These are phyloP conservation scores for Lithospermum erythrorhizon DNA, from an alignment of 257 asterid species.

Conservation along the genomic window DNA sequence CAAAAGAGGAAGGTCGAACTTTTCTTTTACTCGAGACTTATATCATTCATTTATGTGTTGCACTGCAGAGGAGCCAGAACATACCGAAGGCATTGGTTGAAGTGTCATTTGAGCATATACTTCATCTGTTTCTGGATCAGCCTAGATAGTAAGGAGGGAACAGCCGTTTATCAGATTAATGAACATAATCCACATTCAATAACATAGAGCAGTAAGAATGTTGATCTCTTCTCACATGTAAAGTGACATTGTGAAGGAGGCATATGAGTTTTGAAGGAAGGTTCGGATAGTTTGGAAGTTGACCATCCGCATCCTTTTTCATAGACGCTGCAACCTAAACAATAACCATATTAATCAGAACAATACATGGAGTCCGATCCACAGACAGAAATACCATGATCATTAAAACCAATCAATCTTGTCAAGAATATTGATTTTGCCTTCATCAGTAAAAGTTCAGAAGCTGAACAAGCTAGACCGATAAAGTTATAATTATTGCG, in stretches of 20 bases:
- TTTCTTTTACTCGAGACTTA: neutral
- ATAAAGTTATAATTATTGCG: neutral
- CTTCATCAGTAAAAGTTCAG: neutral
- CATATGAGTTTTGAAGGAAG: conserved; percentile 84
- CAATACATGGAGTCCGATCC: neutral
- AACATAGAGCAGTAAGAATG: neutral
- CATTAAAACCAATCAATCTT: no score
- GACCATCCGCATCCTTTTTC: conserved; percentile 74
- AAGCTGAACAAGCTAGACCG: neutral
- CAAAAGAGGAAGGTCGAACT: neutral
- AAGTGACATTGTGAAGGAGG: conserved; percentile 67
- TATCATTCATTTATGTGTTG: no score
- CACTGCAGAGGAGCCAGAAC: neutral
- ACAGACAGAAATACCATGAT: neutral
- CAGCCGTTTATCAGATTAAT: conserved; percentile 5
- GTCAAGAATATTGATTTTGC: neutral
- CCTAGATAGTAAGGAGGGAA: conserved; percentile 27
- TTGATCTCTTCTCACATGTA: conserved; percentile 38
- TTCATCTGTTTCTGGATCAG: conserved; percentile 95
- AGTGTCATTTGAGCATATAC: conserved; percentile 92
- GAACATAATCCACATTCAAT: neutral
- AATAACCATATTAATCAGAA: neutral
- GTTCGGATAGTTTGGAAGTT: conserved; percentile 75
- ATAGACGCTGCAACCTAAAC: conserved; percentile 91
- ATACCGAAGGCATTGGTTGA: conserved; percentile 71